phyloP scores from a whole-genome alignment of 768 basidiomycete genomes.

The Tulasnella sp. region DNA sequence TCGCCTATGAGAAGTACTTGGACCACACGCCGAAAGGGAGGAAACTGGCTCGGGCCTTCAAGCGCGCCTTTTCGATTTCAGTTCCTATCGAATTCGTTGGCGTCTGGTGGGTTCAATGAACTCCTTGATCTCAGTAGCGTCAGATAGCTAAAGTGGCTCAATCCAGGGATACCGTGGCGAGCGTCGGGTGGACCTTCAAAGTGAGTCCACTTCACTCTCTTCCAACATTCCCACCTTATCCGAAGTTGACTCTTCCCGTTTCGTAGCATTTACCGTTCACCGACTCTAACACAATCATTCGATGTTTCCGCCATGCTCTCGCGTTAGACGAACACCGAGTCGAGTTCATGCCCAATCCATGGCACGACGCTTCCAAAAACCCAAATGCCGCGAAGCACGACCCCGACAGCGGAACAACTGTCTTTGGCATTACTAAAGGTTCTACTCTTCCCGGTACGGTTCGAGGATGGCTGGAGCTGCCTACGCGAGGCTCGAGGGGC shows the following conservation, averaged over 20 bases:
- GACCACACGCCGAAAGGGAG: constrained; percentile 16
- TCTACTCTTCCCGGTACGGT: background rate
- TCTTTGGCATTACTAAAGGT: background rate
- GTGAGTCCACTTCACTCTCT: background rate
- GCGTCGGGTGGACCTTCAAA: constrained; percentile 31
- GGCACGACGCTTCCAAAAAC: constrained; percentile 21
- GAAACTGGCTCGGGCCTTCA: constrained; percentile 31
- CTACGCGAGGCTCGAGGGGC: background rate
- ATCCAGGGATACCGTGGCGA: constrained; percentile 33
- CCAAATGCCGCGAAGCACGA: background rate
- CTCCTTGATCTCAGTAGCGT: background rate
- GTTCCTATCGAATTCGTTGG: constrained; percentile 34
- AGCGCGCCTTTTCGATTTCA: constrained; percentile 32
- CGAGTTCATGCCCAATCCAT: constrained; percentile 28
- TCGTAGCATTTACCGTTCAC: constrained; percentile 34
- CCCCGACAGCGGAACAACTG: constrained; percentile 1
- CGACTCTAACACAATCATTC: constrained; percentile 31
- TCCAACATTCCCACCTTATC: background rate
- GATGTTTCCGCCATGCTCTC: constrained; percentile 34
- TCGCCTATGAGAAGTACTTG: constrained; percentile 22
- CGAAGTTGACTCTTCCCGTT: constrained; percentile 32
- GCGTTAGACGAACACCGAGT: constrained; percentile 31
- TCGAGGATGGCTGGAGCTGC: background rate
- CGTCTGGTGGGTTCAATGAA: constrained; percentile 27
- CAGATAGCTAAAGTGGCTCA: background rate